Percentiles rank a stretch among this genome's conserved stretches.
Evolutionary conservation across 768 basidiomycete species (phyloP).

Genomic region (Neoboletus brunneissimus): DNA sequence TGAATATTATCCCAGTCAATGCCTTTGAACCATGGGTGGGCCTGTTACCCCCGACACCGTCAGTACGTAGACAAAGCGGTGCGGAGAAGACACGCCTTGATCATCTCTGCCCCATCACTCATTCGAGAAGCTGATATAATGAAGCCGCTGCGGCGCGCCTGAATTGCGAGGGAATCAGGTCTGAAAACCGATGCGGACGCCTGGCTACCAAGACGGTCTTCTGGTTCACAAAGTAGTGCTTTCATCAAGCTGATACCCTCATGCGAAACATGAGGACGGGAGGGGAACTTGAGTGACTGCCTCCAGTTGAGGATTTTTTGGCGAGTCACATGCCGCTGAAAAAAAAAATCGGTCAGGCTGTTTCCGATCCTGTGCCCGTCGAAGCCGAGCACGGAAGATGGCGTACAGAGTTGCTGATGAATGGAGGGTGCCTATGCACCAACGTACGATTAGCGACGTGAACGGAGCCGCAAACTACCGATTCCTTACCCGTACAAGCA

Average conservation of each 20-base stretch:
- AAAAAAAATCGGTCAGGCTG: constrained; percentile 7
- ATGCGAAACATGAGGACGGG: constrained; percentile 77
- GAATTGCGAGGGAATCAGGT: constrained; percentile 74
- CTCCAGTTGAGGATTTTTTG: constrained; percentile 98
- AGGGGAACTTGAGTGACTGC: constrained; percentile 82
- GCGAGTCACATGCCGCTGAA: constrained; percentile 85
- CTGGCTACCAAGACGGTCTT: constrained; percentile 87
- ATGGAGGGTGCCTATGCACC: constrained; percentile 78
- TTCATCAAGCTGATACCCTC: constrained; percentile 88
- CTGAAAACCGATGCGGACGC: constrained; percentile 62
- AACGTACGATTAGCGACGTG: constrained; percentile 22
- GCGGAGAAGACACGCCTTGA: constrained; percentile 60
- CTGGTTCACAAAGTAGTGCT: constrained; percentile 89
- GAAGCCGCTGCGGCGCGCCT: constrained; percentile 74
- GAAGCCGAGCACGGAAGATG: constrained; percentile 16
- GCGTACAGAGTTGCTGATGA: constrained; percentile 90
- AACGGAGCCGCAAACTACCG: constrained; percentile 27
- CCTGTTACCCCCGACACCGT: constrained; percentile 39
- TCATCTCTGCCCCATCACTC: constrained; percentile 82
- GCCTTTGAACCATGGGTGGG: constrained; percentile 87
- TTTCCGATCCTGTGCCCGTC: constrained; percentile 21
- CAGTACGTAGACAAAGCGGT: constrained; percentile 15
- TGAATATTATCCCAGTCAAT: constrained; percentile 91
- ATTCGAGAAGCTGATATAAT: constrained; percentile 48
- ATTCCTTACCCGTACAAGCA: constrained; percentile 81